Conservation (phyloP, 495 filamentous ascomycete genomes). For the Jackrogersella multiformis region DNA sequence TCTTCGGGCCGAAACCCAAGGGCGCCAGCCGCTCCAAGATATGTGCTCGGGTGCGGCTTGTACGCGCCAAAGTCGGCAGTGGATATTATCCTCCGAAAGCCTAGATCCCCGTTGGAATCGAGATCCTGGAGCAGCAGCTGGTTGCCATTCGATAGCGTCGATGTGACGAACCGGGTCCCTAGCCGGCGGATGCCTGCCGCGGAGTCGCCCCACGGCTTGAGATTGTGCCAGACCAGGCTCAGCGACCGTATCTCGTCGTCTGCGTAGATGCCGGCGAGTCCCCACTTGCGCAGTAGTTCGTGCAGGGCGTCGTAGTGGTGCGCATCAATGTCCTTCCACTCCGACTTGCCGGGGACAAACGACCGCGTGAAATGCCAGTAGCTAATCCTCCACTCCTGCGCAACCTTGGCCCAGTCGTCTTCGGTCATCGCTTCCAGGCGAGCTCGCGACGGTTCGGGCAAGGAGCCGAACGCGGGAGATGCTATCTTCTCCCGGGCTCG, state of each 20-base stretch:
- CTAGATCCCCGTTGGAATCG: constrained; percentile 61
- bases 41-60: constrained; percentile 75
- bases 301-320: constrained; percentile 71
- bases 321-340: constrained; percentile 68
- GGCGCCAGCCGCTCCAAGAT: constrained; percentile 69
- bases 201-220: constrained; percentile 75
- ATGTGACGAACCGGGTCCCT: constrained; percentile 63
- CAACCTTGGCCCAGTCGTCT: constrained; percentile 68
- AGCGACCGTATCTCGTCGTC: constrained; percentile 66
- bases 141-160: constrained; percentile 81
- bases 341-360: constrained; percentile 59
- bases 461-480: constrained; percentile 45
- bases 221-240: constrained; percentile 72
- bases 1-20: constrained; percentile 66
- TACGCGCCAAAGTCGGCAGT: constrained; percentile 79
- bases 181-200: constrained; percentile 64
- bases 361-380: constrained; percentile 68
- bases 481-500: constrained; percentile 54
- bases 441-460: constrained; percentile 57
- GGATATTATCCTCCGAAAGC: constrained; percentile 69
- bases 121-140: constrained; percentile 71
- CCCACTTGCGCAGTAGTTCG: constrained; percentile 63
- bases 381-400: constrained; percentile 71
- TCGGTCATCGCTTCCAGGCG: constrained; percentile 60
- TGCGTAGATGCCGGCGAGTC: constrained; percentile 66